Percentiles rank a stretch among this genome's conserved stretches.
Evolutionary conservation across 331 rosid species (phyloP).

Genomic region (Pyracantha coccinea): DNA sequence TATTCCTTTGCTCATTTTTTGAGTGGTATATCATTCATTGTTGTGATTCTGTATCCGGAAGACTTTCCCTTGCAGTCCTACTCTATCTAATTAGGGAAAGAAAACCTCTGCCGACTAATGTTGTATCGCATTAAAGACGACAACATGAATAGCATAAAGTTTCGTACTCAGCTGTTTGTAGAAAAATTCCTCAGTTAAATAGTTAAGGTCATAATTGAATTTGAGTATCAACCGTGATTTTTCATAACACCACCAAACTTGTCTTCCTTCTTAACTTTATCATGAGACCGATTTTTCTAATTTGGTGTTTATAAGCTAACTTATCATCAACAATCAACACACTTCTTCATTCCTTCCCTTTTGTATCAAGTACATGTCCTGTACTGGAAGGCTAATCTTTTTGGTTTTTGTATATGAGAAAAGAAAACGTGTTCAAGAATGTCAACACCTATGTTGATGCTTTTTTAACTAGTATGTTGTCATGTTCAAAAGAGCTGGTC

Average conservation of each 20-base stretch:
- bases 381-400: conserved; percentile 27
- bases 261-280: background rate
- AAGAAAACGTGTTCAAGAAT: conserved; percentile 17
- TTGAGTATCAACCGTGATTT: too few species aligned
- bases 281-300: conserved; percentile 9
- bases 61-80: too few species aligned
- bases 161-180: background rate
- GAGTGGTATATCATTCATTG: too few species aligned
- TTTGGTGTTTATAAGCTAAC: conserved; percentile 6
- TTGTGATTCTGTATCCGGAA: too few species aligned
- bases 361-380: conserved; percentile 36
- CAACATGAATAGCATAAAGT: background rate
- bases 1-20: too few species aligned
- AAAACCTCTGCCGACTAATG: background rate
- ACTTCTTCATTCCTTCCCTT: conserved; percentile 10
- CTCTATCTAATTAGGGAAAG: background rate
- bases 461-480: background rate
- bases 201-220: background rate
- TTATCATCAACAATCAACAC: conserved; percentile 16
- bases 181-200: background rate
- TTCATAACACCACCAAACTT: background rate
- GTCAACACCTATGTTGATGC: conserved; percentile 15
- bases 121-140: background rate
- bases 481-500: background rate
- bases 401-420: conserved; percentile 1